Evolutionary conservation across 2,329 filamentous ascomycete genomes (phyloP).

Genomic region (Alternaria arborescens): DNA sequence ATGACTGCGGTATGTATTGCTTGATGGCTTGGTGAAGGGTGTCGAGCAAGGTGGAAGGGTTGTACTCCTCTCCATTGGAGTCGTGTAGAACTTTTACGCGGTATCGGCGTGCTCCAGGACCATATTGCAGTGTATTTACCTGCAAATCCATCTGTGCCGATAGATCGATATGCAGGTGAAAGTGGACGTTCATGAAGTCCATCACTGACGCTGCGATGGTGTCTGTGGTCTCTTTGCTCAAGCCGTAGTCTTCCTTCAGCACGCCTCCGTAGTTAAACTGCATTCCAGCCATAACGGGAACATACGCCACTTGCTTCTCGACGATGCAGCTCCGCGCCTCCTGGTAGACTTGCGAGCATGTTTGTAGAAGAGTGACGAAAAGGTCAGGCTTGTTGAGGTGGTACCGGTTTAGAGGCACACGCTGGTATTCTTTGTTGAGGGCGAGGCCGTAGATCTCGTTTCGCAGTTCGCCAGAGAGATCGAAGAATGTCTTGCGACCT

Average conservation of each 20-base stretch:
- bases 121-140: too few relatives aligned
- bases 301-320: constrained; percentile 3
- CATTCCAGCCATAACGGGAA: constrained; percentile 8
- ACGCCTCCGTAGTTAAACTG: constrained; percentile 1
- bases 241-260: not conserved
- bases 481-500: constrained; percentile 4
- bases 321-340: constrained; percentile 9
- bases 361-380: not conserved
- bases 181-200: constrained; percentile 6
- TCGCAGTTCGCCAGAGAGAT: constrained; percentile 11
- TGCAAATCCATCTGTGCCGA: not conserved
- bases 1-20: not conserved
- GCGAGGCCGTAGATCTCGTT: constrained; percentile 8
- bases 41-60: not conserved
- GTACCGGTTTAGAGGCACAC: not conserved
- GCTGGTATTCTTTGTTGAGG: not conserved
- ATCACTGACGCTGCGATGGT: constrained; percentile 7
- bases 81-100: not conserved
- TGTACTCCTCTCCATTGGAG: not conserved
- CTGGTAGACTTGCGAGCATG: constrained; percentile 3
- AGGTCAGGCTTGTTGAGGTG: constrained; percentile 5
- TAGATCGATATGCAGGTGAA: constrained; percentile 11
- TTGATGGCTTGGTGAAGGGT: constrained; percentile 3
- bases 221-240: constrained; percentile 3
- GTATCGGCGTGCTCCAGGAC: too few relatives aligned